These are phyloP conservation scores for Rhododendron ovatum DNA, from an alignment of 148 eudicot species.

Conservation along the genomic window DNA sequence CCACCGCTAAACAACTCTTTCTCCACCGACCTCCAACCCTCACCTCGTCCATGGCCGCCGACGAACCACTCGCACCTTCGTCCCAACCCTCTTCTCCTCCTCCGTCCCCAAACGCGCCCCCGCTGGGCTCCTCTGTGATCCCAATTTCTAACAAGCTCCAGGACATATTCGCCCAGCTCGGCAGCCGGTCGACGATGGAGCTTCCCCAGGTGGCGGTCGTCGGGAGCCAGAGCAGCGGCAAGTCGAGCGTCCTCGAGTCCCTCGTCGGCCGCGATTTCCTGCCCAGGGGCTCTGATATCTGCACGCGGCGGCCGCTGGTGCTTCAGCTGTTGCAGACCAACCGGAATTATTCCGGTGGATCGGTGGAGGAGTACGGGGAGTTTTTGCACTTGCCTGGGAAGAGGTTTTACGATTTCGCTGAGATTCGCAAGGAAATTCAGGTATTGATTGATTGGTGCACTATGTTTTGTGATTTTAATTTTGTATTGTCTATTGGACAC, in stretches of 20 bases:
- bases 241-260: slow-evolving; percentile 85
- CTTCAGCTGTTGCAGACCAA: slow-evolving; percentile 75
- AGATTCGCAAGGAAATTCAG: slow-evolving; percentile 79
- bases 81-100: not conserved
- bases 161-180: slow-evolving; percentile 79
- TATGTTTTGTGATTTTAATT: not conserved
- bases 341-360: slow-evolving; percentile 27
- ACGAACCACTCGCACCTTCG: too few relatives aligned
- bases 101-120: slow-evolving; percentile 18
- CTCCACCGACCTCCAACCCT: too few relatives aligned
- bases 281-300: slow-evolving; percentile 75
- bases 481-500: not conserved
- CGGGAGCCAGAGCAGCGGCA: slow-evolving; percentile 93
- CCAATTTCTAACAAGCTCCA: slow-evolving; percentile 89
- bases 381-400: slow-evolving; percentile 74
- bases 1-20: too few relatives aligned
- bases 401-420: slow-evolving; percentile 54
- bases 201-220: slow-evolving; percentile 90
- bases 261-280: slow-evolving; percentile 88
- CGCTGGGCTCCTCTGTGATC: slow-evolving; percentile 65
- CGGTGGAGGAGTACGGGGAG: slow-evolving; percentile 84
- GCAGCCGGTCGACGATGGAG: slow-evolving; percentile 49
- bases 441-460: slow-evolving; percentile 18
- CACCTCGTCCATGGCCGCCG: too few relatives aligned
- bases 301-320: slow-evolving; percentile 84